These are phyloP conservation scores for Pestalotiopsis sp. DNA, from an alignment of 2,329 filamentous ascomycete genomes.

Conservation along the genomic window DNA sequence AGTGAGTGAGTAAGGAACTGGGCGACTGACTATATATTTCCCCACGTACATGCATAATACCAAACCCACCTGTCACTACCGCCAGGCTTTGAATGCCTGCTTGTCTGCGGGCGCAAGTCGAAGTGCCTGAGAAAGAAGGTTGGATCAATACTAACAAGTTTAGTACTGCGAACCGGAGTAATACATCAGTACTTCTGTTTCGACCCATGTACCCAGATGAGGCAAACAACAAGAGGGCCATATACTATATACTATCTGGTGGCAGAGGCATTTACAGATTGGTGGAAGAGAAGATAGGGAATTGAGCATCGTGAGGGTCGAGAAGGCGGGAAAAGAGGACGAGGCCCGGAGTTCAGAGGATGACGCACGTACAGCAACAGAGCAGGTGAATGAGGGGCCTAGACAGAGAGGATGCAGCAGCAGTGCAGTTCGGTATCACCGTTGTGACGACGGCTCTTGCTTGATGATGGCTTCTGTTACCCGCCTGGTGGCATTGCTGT, in stretches of 20 bases:
- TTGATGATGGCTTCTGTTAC: constrained; percentile 11
- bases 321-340: constrained; percentile 4
- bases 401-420: background rate
- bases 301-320: no score
- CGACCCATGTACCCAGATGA: constrained; percentile 31
- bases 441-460: constrained; percentile 22
- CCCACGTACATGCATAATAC: constrained; percentile 34
- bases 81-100: constrained; percentile 35
- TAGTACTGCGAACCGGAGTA: background rate
- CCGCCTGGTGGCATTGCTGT: background rate
- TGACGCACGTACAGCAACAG: background rate
- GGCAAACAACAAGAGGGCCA: constrained; percentile 8
- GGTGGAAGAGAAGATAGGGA: no score
- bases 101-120: constrained; percentile 27
- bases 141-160: background rate
- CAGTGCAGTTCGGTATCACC: constrained; percentile 16
- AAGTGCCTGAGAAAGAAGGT: constrained; percentile 11
- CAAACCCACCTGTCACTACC: constrained; percentile 12
- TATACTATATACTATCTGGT: background rate
- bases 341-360: background rate
- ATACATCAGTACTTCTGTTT: constrained; percentile 20
- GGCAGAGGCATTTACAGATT: background rate
- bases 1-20: constrained; percentile 3
- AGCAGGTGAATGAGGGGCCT: background rate
- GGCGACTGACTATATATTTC: constrained; percentile 24